Percentiles rank a stretch among this genome's conserved stretches.
Evolutionary conservation across 371 early-diverging fungal species (phyloP).

Genomic region (Circinella umbellata): DNA sequence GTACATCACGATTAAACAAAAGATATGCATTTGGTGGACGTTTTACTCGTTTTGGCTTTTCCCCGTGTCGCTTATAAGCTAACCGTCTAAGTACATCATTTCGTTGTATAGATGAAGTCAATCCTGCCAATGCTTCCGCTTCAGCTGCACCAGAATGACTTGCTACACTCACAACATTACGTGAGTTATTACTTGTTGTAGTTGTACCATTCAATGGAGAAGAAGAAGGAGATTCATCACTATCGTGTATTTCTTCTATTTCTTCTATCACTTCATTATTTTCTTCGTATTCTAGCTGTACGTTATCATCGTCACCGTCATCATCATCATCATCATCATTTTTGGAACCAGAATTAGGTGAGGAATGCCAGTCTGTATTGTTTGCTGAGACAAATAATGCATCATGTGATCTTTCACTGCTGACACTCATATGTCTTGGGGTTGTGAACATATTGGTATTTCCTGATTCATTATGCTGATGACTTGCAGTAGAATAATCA

Average conservation of each 20-base stretch:
- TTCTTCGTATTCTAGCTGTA: neutral
- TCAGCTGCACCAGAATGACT: conserved; percentile 23
- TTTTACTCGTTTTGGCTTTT: conserved; percentile 42
- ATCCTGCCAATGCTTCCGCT: conserved; percentile 19
- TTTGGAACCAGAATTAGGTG: neutral
- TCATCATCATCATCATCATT: conserved; percentile 1
- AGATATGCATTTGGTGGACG: conserved; percentile 73
- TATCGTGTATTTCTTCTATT: neutral
- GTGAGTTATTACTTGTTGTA: neutral
- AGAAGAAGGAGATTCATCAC: neutral
- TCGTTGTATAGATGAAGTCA: neutral
- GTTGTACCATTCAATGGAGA: neutral
- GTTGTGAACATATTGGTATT: neutral
- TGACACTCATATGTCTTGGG: neutral
- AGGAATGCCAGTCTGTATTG: neutral
- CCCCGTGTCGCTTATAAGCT: neutral
- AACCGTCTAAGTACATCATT: conserved; percentile 1
- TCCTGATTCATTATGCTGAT: too few species aligned
- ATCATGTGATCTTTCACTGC: neutral
- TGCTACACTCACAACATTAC: conserved; percentile 18
- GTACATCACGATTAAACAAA: conserved; percentile 66
- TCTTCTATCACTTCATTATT: neutral
- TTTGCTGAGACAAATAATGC: neutral
- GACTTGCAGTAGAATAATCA: neutral
- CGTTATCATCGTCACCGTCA: neutral